Base-by-base conservation (phyloP, 148 eudicot species). In the Spergularia marina region DNA sequence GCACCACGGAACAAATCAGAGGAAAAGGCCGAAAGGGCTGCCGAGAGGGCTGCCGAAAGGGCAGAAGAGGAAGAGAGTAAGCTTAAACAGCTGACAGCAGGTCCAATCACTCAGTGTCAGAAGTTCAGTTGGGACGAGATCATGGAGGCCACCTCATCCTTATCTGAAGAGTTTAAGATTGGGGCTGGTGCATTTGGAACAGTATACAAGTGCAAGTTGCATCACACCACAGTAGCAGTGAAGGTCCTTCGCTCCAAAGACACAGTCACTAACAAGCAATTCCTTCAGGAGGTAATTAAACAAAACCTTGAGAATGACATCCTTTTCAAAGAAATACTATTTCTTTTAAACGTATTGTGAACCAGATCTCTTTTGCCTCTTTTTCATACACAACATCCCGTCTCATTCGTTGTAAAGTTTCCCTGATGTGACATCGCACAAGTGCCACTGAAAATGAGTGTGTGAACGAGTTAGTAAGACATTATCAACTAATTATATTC, bases 121-220 rank as follows among this genome's bases (percentile, higher is more conserved):
- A 79, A 78, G 44, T 93, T 89, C 73, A 74, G 87, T 25, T 91
- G 96, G 96, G 90, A 89, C 69, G 98, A 93, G 64, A 91, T 93
- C 16, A 86, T 79, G 63, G 77, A 85, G 54, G 91, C 93, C 2
- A 89, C 94, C 13, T 91, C 86, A 18, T 85, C 90, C 12, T 88
- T 93, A 63, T 80, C 89, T 6, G 83, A 87, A 1, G 67, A 86
- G 51, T 87, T 86, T 65, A 88, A 77, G 80, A 85, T 93, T 54
- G 98, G 98, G 51, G 83, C 74, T 83, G 98, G 98, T 58, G 85
- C 88, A 9, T 87, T 82, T 71, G 98, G 98, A 73, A 93, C 86
- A 62, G 96, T 93, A 30, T 93, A 91, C 64, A 93, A 89, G 77
- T 88, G 91, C 83, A 86, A 86, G 83, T 83, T 91, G 75, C 91